Conservation (phyloP, 1,284 basidiomycete genomes). For the Naganishia liquefaciens region DNA sequence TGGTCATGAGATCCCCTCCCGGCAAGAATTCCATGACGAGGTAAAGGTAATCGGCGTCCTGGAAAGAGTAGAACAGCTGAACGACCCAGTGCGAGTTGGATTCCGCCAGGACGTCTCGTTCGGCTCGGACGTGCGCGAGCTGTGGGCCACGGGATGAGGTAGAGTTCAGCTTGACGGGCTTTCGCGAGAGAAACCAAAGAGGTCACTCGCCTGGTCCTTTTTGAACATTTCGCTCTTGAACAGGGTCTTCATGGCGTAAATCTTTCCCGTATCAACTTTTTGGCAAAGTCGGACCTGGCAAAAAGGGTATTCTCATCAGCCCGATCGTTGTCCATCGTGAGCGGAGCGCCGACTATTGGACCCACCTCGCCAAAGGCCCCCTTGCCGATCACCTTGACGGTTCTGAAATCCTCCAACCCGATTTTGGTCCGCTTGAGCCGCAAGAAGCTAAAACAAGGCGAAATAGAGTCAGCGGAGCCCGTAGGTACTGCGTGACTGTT, state of each 20-base stretch:
- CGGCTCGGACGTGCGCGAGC: conserved; percentile 97
- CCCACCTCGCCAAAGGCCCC: conserved; percentile 94
- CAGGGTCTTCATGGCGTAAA: conserved; percentile 99
- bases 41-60: conserved; percentile 92
- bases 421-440: conserved; percentile 89
- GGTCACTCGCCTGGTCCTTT: conserved; percentile 83
- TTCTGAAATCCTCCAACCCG: conserved; percentile 88
- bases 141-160: conserved; percentile 50
- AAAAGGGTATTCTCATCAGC: neutral
- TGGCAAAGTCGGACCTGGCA: conserved; percentile 88
- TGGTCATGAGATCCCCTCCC: conserved; percentile 90
- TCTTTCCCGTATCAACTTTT: conserved; percentile 95
- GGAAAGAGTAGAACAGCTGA: conserved; percentile 98
- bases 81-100: conserved; percentile 98
- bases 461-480: conserved; percentile 25
- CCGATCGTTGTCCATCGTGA: neutral
- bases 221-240: conserved; percentile 99
- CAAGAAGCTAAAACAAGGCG: conserved; percentile 61
- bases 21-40: conserved; percentile 99
- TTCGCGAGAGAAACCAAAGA: neutral
- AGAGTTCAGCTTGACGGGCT: neutral
- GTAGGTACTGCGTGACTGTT: too few relatives aligned
- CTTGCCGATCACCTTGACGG: conserved; percentile 98
- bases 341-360: conserved; percentile 11
- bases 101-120: conserved; percentile 95